Base-by-base conservation (phyloP, 164 flowering plant genomes). In the Stephania yunnanensis region DNA sequence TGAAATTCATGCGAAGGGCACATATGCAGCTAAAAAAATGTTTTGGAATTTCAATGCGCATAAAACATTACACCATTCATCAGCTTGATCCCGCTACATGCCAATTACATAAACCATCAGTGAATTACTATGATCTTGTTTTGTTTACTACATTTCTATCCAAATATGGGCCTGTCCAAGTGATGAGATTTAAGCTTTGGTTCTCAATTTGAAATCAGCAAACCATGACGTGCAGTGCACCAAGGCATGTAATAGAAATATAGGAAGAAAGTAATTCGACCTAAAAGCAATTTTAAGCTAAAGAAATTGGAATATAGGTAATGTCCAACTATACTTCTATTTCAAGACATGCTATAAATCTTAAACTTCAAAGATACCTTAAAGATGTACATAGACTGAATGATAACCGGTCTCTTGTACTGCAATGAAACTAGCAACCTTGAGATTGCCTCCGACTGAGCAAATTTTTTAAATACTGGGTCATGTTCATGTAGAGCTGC, bases 381-480 rank as follows among this genome's bases (percentile, higher is more conserved):
- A 80, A 95, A 95, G 48, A 96, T 96, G 81, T 96, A 96, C 99
- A 96, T 96, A 12, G 99, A 96, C 80, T 94, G 99, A 71, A 96
- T 91, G 78, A 90, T 74, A 30, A 85, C 88, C 5, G 99, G 99
- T 83, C 86, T 88, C 84, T 83, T 96, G 83, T 94, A 96, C 64
- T 86, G 85, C 68, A 96, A 82, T 10, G 95, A 92, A 67, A 67
- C 71, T 13, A 96, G 76, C 80, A 91, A 70, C 76, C 90, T 75
- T n/a, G 90, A 77, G n/a, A 90, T 22, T 72, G 89, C 87, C 69
- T 86, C 89, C 30, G 95, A 89, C 77, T 74, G 71, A 25, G 97
- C 88, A 79, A 96, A 85, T 29, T 72, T 83, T 78, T 84, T 85
- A 75, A 93, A 96, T 10, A 86, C 90, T 6, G 97, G 97, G 55